Conservation (phyloP, 176 grass and related monocot genomes). For the Ananas comosus region DNA sequence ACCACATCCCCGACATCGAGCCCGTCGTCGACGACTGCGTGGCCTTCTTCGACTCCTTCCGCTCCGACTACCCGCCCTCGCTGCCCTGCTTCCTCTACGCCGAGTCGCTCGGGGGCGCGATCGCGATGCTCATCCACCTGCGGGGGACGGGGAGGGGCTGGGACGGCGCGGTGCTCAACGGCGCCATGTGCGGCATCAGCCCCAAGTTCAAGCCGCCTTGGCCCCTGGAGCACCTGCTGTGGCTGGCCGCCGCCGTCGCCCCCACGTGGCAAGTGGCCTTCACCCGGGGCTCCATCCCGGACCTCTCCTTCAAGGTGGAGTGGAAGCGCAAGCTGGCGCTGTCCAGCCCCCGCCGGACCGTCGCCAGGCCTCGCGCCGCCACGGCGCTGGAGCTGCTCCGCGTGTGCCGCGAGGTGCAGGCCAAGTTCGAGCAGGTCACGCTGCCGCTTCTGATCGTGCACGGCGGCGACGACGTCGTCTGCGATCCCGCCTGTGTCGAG, state of each 20-base stretch:
- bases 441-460: conserved; percentile 63
- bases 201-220: conserved; percentile 68
- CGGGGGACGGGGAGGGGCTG: conserved; percentile 27
- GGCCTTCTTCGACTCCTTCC: conserved; percentile 67
- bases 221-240: conserved; percentile 72
- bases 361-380: conserved; percentile 42
- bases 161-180: conserved; percentile 68
- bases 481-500: conserved; percentile 64
- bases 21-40: conserved; percentile 76
- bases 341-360: conserved; percentile 38
- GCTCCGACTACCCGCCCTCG: conserved; percentile 50
- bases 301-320: conserved; percentile 68
- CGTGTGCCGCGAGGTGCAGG: conserved; percentile 65
- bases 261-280: conserved; percentile 70
- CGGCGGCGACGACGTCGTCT: conserved; percentile 63
- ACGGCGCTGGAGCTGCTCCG: conserved; percentile 78
- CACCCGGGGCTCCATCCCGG: conserved; percentile 59
- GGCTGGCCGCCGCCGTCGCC: conserved; percentile 31
- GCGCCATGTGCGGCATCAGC: conserved; percentile 89
- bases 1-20: conserved; percentile 58
- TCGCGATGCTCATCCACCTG: conserved; percentile 64
- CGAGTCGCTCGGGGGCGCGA: conserved; percentile 83
- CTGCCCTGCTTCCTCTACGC: conserved; percentile 81
- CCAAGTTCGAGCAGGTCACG: conserved; percentile 49
- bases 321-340: conserved; percentile 62